These are phyloP conservation scores for Ophiognomonia clavigignenti-juglandacearum DNA, from an alignment of 2,329 filamentous ascomycete species.

Conservation along the genomic window DNA sequence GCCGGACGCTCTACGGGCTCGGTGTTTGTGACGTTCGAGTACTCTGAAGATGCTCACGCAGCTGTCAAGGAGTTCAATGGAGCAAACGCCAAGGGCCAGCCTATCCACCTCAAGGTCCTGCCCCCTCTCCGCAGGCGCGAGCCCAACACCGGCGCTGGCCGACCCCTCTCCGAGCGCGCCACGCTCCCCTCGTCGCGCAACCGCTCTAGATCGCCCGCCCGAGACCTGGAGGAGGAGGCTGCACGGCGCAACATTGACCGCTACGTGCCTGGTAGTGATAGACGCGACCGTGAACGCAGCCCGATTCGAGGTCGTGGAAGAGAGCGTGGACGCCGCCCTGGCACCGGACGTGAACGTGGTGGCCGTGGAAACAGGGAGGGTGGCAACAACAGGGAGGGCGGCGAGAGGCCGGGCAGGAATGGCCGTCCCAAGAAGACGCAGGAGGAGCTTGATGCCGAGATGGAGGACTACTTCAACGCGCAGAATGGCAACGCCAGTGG, in stretches of 20 bases:
- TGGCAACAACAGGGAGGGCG: constrained; percentile 36
- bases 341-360: constrained; percentile 32
- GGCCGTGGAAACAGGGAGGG: constrained; percentile 35
- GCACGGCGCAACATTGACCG: constrained; percentile 68
- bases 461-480: constrained; percentile 78
- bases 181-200: constrained; percentile 52
- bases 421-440: constrained; percentile 76
- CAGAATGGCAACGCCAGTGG: constrained; percentile 25
- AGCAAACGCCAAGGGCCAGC: constrained; percentile 85
- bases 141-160: constrained; percentile 48
- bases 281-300: constrained; percentile 55
- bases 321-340: constrained; percentile 40
- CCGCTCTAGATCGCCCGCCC: constrained; percentile 54
- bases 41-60: constrained; percentile 62
- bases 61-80: constrained; percentile 81
- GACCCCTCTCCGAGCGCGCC: constrained; percentile 57
- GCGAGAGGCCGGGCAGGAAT: constrained; percentile 40
- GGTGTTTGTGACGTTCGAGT: constrained; percentile 77
- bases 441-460: constrained; percentile 91
- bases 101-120: constrained; percentile 69
- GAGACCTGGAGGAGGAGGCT: constrained; percentile 49
- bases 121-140: constrained; percentile 45
- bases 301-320: constrained; percentile 41
- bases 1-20: constrained; percentile 82
- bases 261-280: constrained; percentile 65